Conservation (phyloP, 1,284 basidiomycete species). For the Apiotrichum brassicae region DNA sequence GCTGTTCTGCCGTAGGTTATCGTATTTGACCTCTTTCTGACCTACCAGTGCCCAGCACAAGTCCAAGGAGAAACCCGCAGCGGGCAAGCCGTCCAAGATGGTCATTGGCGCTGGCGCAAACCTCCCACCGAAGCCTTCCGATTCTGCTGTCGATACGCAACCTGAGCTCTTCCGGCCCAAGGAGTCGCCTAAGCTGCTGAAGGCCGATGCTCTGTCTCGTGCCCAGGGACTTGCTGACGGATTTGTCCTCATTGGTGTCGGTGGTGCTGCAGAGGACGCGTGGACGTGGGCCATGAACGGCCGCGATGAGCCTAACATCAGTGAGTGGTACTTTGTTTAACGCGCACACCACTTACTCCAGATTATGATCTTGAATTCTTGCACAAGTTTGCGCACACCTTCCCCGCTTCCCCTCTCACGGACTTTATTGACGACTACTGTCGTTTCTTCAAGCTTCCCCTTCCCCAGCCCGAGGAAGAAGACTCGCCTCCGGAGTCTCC, state of each 20-base stretch:
- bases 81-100: not conserved
- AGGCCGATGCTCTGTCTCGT: slow-evolving; percentile 40
- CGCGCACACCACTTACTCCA: slow-evolving; percentile 15
- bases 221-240: slow-evolving; percentile 44
- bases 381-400: slow-evolving; percentile 61
- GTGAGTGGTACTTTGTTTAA: slow-evolving; percentile 48
- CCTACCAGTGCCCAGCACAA: not conserved
- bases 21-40: too few species aligned
- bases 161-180: slow-evolving; percentile 22
- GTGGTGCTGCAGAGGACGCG: slow-evolving; percentile 33
- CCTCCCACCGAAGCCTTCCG: not conserved
- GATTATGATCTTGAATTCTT: slow-evolving; percentile 61
- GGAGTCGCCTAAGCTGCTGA: slow-evolving; percentile 50
- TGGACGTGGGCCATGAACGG: slow-evolving; percentile 63
- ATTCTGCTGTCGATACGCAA: not conserved
- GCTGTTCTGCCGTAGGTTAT: slow-evolving; percentile 17
- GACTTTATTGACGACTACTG: slow-evolving; percentile 65
- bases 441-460: slow-evolving; percentile 54
- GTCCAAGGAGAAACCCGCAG: slow-evolving; percentile 6
- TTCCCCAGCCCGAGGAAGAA: slow-evolving; percentile 51
- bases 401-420: slow-evolving; percentile 58
- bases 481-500: slow-evolving; percentile 18
- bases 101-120: not conserved
- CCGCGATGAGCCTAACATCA: slow-evolving; percentile 61
- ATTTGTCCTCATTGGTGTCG: slow-evolving; percentile 41